phyloP scores from a whole-genome alignment of 176 grass and related monocot genomes.

The Zoysia pacifica region DNA sequence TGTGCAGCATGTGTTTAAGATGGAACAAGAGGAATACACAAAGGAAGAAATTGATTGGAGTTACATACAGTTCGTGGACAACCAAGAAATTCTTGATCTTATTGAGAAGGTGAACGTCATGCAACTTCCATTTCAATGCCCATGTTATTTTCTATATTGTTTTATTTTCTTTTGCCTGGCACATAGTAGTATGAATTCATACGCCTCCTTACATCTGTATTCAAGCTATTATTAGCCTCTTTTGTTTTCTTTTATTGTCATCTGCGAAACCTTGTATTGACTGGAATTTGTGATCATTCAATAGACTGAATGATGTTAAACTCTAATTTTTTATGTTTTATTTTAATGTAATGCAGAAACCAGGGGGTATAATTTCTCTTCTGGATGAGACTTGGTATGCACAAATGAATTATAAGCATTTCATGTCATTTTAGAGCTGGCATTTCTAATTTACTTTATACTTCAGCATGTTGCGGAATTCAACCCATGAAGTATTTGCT shows the following conservation, averaged over 20 bases:
- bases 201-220: conserved; percentile 21
- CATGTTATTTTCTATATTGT: conserved; percentile 20
- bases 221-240: not conserved
- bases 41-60: conserved; percentile 99
- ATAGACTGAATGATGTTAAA: conserved; percentile 7
- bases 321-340: conserved; percentile 36
- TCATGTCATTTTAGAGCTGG: conserved; percentile 27
- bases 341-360: conserved; percentile 76
- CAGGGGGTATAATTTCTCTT: conserved; percentile 92
- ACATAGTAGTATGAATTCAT: not conserved
- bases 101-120: conserved; percentile 87
- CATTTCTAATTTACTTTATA: conserved; percentile 42
- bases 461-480: conserved; percentile 95
- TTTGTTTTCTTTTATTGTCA: conserved; percentile 16
- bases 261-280: conserved; percentile 21
- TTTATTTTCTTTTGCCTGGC: not conserved
- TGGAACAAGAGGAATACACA: conserved; percentile 99
- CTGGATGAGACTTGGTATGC: conserved; percentile 96
- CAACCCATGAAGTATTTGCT: conserved; percentile 91
- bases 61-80: conserved; percentile 97
- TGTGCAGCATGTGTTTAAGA: conserved; percentile 97
- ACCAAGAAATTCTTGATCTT: conserved; percentile 96
- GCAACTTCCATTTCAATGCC: not conserved
- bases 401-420: conserved; percentile 22
- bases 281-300: conserved; percentile 16